These are phyloP conservation scores for Podospora fimiseda DNA, from an alignment of 495 filamentous ascomycete genomes.

Conservation along the genomic window DNA sequence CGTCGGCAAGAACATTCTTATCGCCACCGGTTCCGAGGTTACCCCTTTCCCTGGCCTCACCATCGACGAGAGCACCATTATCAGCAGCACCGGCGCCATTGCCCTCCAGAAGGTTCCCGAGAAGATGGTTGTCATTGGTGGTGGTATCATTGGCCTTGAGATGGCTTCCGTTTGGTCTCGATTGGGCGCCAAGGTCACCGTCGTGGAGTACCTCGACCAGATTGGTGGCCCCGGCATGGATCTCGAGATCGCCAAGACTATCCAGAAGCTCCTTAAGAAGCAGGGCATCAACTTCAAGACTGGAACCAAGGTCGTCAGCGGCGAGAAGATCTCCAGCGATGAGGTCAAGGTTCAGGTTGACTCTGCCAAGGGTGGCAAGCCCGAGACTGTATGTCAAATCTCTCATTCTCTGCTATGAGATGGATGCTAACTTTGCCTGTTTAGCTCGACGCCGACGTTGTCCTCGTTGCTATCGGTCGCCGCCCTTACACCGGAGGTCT, in stretches of 20 bases:
- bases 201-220: constrained; percentile 92
- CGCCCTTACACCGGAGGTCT: constrained; percentile 90
- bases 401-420: neutral
- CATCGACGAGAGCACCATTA: constrained; percentile 94
- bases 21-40: constrained; percentile 88
- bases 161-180: constrained; percentile 98
- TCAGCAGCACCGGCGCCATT: constrained; percentile 94
- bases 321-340: constrained; percentile 66
- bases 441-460: constrained; percentile 89
- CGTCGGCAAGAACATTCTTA: constrained; percentile 91
- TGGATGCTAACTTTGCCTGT: constrained; percentile 9
- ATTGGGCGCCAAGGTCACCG: constrained; percentile 87
- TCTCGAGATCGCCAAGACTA: constrained; percentile 80
- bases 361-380: constrained; percentile 92
- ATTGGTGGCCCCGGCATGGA: constrained; percentile 99
- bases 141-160: constrained; percentile 97
- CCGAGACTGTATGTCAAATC: constrained; percentile 62
- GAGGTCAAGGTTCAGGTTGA: constrained; percentile 75
- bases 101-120: constrained; percentile 83
- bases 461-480: constrained; percentile 94
- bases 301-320: constrained; percentile 85
- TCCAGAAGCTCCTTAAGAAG: constrained; percentile 90
- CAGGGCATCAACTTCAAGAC: constrained; percentile 99
- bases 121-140: constrained; percentile 96
- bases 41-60: constrained; percentile 94